Conservation (phyloP, 495 filamentous ascomycete genomes). For the Talaromyces liani region DNA sequence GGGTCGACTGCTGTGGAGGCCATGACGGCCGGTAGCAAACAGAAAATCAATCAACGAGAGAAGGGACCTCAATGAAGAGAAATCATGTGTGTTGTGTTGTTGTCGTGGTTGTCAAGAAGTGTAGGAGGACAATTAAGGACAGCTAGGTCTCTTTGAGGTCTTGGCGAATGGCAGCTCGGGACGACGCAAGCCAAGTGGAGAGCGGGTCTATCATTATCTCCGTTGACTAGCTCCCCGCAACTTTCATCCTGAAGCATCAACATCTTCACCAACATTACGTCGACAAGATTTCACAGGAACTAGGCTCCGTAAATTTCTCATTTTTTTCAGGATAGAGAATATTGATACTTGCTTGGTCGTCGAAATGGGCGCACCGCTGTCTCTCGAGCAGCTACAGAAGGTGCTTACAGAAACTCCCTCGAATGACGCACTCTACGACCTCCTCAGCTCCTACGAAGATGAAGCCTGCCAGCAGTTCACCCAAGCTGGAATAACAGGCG, state of each 20-base stretch:
- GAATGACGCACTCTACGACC: constrained; percentile 34
- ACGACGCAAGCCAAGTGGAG: neutral
- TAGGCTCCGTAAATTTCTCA: too few relatives aligned
- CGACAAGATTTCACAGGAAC: too few relatives aligned
- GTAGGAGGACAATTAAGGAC: constrained; percentile 16
- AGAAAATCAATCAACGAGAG: constrained; percentile 24
- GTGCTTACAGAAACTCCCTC: constrained; percentile 26
- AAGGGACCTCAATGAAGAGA: constrained; percentile 7
- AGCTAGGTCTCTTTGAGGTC: constrained; percentile 43
- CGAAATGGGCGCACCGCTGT: constrained; percentile 29
- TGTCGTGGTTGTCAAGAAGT: constrained; percentile 16
- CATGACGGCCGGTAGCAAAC: constrained; percentile 41
- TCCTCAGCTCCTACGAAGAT: constrained; percentile 37
- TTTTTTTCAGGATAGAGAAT: too few relatives aligned
- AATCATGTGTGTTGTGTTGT: constrained; percentile 6
- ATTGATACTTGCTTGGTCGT: too few relatives aligned
- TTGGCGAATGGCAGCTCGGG: constrained; percentile 17
- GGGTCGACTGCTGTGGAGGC: constrained; percentile 44
- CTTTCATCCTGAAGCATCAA: neutral
- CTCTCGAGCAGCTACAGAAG: constrained; percentile 30
- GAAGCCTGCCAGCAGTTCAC: constrained; percentile 29
- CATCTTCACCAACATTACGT: too few relatives aligned
- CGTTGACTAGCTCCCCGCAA: constrained; percentile 5
- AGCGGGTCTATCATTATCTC: constrained; percentile 12
- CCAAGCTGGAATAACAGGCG: constrained; percentile 10